Evolutionary conservation across 139 green algal species (phyloP).

Genomic region (Chlorella sorokiniana): DNA sequence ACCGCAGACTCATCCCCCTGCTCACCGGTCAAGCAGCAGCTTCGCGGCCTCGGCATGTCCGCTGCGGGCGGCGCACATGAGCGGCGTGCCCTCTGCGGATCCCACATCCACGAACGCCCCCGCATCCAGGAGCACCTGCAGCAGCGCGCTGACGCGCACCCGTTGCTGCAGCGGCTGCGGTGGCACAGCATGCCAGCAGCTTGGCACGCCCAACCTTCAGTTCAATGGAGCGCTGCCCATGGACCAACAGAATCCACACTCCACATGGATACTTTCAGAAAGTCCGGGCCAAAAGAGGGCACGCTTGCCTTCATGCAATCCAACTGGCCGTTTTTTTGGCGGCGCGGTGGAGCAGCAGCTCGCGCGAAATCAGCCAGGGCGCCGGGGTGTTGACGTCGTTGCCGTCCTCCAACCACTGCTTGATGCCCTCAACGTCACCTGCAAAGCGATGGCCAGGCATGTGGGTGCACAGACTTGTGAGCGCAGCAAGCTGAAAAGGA

Average conservation of each 20-base stretch:
- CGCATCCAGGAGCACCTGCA: background rate
- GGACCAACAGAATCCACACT: too few relatives aligned
- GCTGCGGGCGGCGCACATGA: background rate
- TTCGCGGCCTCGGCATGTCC: background rate
- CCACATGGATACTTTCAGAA: too few relatives aligned
- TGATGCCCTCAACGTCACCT: background rate
- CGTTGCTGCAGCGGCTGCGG: background rate
- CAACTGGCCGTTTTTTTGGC: background rate
- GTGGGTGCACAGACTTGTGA: too few relatives aligned
- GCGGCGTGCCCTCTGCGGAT: background rate
- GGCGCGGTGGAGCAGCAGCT: background rate
- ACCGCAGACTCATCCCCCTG: too few relatives aligned
- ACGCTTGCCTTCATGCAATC: background rate
- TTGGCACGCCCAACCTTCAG: too few relatives aligned
- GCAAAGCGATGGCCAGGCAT: too few relatives aligned
- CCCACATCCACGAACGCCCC: background rate
- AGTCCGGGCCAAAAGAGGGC: too few relatives aligned
- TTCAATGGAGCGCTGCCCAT: too few relatives aligned
- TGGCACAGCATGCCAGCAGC: background rate
- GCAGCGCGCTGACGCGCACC: background rate
- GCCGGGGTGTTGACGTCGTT: background rate
- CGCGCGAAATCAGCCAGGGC: background rate
- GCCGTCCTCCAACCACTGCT: background rate
- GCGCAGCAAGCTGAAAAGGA: too few relatives aligned
- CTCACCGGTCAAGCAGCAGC: background rate